Conservation (phyloP, 2,329 filamentous ascomycete genomes). For the Zymoseptoria ardabiliae region DNA sequence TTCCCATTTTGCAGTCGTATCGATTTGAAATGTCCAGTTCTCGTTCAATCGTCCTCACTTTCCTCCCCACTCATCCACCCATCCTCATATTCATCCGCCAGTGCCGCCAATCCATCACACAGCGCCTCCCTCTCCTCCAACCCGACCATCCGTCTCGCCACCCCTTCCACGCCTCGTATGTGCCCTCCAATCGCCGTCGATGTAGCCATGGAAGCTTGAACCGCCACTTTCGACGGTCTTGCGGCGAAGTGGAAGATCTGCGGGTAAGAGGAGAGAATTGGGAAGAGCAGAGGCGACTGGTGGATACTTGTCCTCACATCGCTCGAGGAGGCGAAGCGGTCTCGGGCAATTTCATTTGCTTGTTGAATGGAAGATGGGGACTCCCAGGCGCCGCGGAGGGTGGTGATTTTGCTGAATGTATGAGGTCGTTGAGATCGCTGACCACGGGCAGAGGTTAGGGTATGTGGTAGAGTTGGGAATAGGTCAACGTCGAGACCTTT, state of each 20-base stretch:
- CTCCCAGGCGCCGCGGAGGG: constrained; percentile 35
- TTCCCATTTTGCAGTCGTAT: background rate
- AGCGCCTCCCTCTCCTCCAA: constrained; percentile 77
- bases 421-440: constrained; percentile 22
- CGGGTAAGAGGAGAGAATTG: constrained; percentile 78
- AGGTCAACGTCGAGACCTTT: constrained; percentile 23
- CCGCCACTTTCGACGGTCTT: constrained; percentile 37
- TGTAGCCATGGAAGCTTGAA: constrained; percentile 56
- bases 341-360: constrained; percentile 28
- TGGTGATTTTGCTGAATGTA: constrained; percentile 35
- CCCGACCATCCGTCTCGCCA: constrained; percentile 53
- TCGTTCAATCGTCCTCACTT: constrained; percentile 47
- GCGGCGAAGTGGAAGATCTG: constrained; percentile 53
- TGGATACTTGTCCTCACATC: constrained; percentile 30
- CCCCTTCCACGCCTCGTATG: constrained; percentile 50
- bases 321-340: constrained; percentile 17
- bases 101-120: constrained; percentile 71
- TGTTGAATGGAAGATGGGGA: constrained; percentile 24
- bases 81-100: constrained; percentile 82
- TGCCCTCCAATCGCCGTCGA: constrained; percentile 65
- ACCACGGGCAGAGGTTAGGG: constrained; percentile 8
- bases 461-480: constrained; percentile 16
- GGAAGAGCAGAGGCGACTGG: constrained; percentile 55
- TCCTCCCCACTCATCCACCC: constrained; percentile 68
- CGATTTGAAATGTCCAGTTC: background rate